These are phyloP conservation scores for Globisporangium okanoganense DNA, from an alignment of 352 stramenopile species.

Conservation along the genomic window DNA sequence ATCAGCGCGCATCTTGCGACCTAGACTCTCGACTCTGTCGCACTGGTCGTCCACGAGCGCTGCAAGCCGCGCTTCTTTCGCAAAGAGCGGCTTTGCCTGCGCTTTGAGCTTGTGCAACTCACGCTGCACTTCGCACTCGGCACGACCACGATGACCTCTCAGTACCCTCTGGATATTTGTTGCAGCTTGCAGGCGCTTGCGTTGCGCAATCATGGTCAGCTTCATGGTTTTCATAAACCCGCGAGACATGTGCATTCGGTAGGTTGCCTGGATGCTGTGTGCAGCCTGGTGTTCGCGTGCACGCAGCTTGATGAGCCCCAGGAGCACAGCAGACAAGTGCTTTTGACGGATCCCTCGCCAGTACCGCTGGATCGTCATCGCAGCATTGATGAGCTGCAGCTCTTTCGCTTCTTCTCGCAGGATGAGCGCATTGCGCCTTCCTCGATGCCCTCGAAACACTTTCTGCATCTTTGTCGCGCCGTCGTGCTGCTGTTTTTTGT, in stretches of 20 bases:
- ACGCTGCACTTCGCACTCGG: constrained; percentile 58
- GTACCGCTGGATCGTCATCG: constrained; percentile 69
- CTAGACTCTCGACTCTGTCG: constrained; percentile 40
- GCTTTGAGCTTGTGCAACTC: constrained; percentile 71
- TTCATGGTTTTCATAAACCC: constrained; percentile 64
- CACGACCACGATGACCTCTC: constrained; percentile 76
- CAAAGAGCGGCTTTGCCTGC: constrained; percentile 70
- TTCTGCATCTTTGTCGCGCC: constrained; percentile 62
- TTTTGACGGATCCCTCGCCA: constrained; percentile 77
- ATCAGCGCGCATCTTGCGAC: constrained; percentile 33
- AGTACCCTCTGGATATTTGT: constrained; percentile 71
- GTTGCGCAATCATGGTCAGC: constrained; percentile 39
- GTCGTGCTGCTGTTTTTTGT: constrained; percentile 41
- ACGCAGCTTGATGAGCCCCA: constrained; percentile 66
- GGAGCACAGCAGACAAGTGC: constrained; percentile 62
- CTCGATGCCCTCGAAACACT: constrained; percentile 58
- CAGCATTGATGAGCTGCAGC: constrained; percentile 42
- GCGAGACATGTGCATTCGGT: constrained; percentile 52
- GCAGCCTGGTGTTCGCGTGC: constrained; percentile 55
- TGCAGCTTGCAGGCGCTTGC: constrained; percentile 36
- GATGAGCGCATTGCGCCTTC: constrained; percentile 34
- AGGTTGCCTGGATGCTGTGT: constrained; percentile 53
- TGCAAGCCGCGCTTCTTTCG: constrained; percentile 43
- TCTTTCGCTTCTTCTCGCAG: constrained; percentile 37
- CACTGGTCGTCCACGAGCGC: constrained; percentile 40